Evolutionary conservation across 2,329 filamentous ascomycete genomes (phyloP), one percentile per base, ranked within the genome.

Genomic region (Cladosporium velox): DNA sequence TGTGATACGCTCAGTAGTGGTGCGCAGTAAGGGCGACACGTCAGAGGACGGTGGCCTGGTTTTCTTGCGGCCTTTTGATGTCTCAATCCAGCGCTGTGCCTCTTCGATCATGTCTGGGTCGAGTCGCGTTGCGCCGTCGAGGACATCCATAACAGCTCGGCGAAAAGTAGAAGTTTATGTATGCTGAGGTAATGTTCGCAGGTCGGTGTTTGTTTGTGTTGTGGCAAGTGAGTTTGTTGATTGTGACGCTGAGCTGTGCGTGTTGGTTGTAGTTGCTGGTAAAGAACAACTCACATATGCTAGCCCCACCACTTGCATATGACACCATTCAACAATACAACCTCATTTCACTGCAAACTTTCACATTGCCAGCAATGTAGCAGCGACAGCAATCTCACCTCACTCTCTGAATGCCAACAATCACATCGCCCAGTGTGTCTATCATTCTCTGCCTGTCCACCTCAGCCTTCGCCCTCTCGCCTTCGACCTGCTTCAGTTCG

Each of bases 341-440:
- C n/a, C 41, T 47, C 41, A 12, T 4, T 21, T 21, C 10, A 47
- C n/a, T 47, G 41, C 2, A 44, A 6, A 21, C n/a, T 47, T 21
- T 47, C 8, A 24, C 41, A 24, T 47, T 4, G 5, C 41, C 7
- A 10, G 5, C 18, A 21, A 47, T 21, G 41, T 18, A 47, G n/a
- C 10, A 47, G 41, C 41, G 41, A 47, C n/a, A 47, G 2, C 2
- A 38, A 70, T 70, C 79, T 75, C 60, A 78, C 70, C 70, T 76
- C 72, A 65, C 64, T 26, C 64, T 34, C 44, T 60, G 55, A 7
- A 59, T 54, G 21, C 64, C 57, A 73, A 79, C 71, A 70, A 86
- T 77, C 72, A 83, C 76, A 69, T 80, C 74, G 75, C 86, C 79
- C 67, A 87, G 75, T 77, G 72, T 71, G 60, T 75, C 75, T 26